phyloP scores from a whole-genome alignment of 768 basidiomycete genomes.

The Sarcodon aspratus region DNA sequence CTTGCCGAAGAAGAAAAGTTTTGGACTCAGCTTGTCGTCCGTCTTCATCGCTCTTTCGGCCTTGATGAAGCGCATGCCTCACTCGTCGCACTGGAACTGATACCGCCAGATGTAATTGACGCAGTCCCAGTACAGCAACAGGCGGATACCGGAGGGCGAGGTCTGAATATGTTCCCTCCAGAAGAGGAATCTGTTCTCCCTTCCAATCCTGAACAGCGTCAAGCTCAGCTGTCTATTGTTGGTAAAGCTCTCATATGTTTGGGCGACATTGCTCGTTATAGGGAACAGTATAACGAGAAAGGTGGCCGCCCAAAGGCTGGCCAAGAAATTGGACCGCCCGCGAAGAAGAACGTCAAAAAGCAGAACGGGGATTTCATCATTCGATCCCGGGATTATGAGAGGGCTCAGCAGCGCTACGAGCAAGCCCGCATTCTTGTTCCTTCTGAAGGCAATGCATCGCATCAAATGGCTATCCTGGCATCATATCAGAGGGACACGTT shows the following conservation, averaged over 20 bases:
- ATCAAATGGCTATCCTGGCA: slow-evolving; percentile 90
- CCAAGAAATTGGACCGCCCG: slow-evolving; percentile 45
- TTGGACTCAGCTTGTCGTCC: slow-evolving; percentile 71
- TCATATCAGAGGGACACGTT: slow-evolving; percentile 81
- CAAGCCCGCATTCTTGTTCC: slow-evolving; percentile 78
- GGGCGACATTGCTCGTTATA: slow-evolving; percentile 91
- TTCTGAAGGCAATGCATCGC: slow-evolving; percentile 86
- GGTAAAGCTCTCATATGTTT: slow-evolving; percentile 86
- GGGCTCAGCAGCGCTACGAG: slow-evolving; percentile 73
- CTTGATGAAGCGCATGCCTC: slow-evolving; percentile 53
- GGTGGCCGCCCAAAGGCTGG: slow-evolving; percentile 55
- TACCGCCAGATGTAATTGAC: slow-evolving; percentile 27
- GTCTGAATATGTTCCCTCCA: slow-evolving; percentile 54
- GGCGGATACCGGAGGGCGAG: slow-evolving; percentile 26
- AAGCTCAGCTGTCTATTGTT: slow-evolving; percentile 58
- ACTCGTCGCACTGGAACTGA: slow-evolving; percentile 47
- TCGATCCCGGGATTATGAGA: slow-evolving; percentile 58
- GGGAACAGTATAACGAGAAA: slow-evolving; percentile 77
- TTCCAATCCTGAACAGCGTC: slow-evolving; percentile 39
- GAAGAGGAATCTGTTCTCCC: slow-evolving; percentile 32
- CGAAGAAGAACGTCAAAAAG: slow-evolving; percentile 19
- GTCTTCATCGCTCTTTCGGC: slow-evolving; percentile 61
- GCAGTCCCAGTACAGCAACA: slow-evolving; percentile 9
- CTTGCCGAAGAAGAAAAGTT: slow-evolving; percentile 86
- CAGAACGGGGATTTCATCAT: slow-evolving; percentile 15